Evolutionary conservation across 1,284 basidiomycete species (phyloP).

Genomic region (Cutaneotrichosporon cutaneum): DNA sequence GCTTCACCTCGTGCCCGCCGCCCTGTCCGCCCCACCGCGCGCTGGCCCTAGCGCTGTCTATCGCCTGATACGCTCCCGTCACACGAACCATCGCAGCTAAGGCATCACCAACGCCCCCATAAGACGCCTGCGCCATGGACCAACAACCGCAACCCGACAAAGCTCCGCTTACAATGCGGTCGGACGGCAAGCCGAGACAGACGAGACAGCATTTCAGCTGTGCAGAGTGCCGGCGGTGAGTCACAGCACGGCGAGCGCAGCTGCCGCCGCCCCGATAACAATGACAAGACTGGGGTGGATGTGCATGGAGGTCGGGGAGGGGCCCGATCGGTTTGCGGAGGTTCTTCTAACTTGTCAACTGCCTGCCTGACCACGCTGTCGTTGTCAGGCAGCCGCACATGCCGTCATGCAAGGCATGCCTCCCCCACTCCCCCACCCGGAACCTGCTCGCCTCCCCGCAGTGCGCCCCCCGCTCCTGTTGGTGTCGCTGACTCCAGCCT

Average conservation of each 20-base stretch:
- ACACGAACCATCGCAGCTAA: neutral
- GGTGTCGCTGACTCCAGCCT: constrained; percentile 18
- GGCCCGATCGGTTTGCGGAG: too few species aligned
- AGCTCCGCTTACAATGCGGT: constrained; percentile 6
- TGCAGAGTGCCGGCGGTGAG: constrained; percentile 26
- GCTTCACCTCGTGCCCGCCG: too few species aligned
- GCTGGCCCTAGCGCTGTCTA: neutral
- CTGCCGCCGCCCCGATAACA: too few species aligned
- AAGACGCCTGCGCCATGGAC: neutral
- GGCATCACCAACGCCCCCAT: neutral
- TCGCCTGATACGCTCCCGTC: neutral
- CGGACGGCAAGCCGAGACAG: constrained; percentile 5
- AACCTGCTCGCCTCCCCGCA: neutral
- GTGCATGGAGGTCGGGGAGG: too few species aligned
- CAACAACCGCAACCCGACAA: constrained; percentile 1
- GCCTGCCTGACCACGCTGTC: too few species aligned
- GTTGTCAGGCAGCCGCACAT: too few species aligned
- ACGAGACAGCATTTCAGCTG: constrained; percentile 21
- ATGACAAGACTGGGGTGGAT: too few species aligned
- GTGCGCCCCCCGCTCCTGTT: neutral
- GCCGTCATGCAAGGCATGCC: too few species aligned
- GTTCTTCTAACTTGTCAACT: too few species aligned
- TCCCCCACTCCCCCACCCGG: too few species aligned
- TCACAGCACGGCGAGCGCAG: neutral
- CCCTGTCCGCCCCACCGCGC: too few species aligned